These are phyloP conservation scores for Neurospora sp. DNA, from an alignment of 495 filamentous ascomycete species.

Conservation along the genomic window DNA sequence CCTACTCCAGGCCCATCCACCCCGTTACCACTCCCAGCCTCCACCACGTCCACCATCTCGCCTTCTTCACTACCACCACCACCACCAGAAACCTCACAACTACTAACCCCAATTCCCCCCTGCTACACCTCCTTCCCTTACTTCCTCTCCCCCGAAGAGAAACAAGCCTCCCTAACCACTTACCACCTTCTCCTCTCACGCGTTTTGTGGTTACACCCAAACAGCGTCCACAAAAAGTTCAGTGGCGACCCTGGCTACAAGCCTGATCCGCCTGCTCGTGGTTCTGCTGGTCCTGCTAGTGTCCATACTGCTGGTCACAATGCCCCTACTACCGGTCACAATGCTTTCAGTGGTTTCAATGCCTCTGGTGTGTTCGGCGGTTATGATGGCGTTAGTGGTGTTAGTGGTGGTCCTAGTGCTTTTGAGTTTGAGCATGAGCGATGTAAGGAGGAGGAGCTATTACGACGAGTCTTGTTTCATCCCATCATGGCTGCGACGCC, in stretches of 20 bases:
- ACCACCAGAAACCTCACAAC: neutral
- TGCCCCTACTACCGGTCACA: too few species aligned
- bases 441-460: neutral
- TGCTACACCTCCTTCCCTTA: neutral
- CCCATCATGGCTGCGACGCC: neutral
- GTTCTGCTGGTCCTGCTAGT: neutral
- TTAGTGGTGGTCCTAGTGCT: neutral
- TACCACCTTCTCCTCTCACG: neutral
- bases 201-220: neutral
- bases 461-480: neutral
- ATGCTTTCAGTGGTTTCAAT: neutral
- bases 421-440: neutral
- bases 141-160: neutral
- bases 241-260: neutral
- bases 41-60: neutral
- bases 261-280: neutral
- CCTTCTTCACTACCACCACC: neutral
- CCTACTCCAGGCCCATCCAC: neutral
- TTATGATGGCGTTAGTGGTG: neutral
- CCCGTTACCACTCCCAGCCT: neutral
- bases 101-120: neutral
- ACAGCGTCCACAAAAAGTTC: neutral
- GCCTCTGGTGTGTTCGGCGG: neutral
- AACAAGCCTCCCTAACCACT: neutral
- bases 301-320: neutral